Evolutionary conservation across 2,329 filamentous ascomycete species (phyloP), one percentile per base, ranked within the genome.

Genomic region (Ophiostoma sp.): DNA sequence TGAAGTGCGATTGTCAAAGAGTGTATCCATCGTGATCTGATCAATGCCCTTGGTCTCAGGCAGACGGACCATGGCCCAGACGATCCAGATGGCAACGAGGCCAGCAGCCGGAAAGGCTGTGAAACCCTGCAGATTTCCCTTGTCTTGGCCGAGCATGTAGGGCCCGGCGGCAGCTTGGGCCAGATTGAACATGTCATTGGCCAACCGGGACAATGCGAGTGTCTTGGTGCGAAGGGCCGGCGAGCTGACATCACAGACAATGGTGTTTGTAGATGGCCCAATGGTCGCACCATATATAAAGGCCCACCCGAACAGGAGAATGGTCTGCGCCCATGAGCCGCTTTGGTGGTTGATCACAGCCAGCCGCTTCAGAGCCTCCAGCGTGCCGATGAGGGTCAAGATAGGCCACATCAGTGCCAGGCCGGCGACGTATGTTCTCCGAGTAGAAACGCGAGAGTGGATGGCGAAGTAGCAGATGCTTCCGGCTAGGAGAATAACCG

Each of bases 301-400:
- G 2, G 81, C 76, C 80, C 81, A 84, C 41, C 81, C 77, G 44
- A 83, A 69, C 44, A 78, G 77, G 3, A 82, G 76, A 0, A 77
- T 70, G 0, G 78, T 78, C 67, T 82, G 79, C 1, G 74, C 78
- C 78, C 78, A 81, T 5, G 77, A 72, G n/a, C 70, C 71, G 7
- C 42, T 58, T 18, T 69, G 66, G 11, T 68, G 66, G 18, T 44
- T 76, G 5, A 81, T 73, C 2, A 74, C 47, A 0, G n/a, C 7
- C 1, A 74, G 76, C 67, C 79, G 77, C n/a, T 76, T 76, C 5
- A 78, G 75, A 68, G 75, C 69, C 14, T 79, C 77, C 1, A 82
- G 74, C 64, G 81, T 76, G 9, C 81, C 81, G 44, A 83, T 79
- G 38, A 75, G 73, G 72, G 77, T 78, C n/a, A 83, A 75, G 1